Evolutionary conservation across 805 yeast species (phyloP).

Genomic region (Blastobotrys americana): DNA sequence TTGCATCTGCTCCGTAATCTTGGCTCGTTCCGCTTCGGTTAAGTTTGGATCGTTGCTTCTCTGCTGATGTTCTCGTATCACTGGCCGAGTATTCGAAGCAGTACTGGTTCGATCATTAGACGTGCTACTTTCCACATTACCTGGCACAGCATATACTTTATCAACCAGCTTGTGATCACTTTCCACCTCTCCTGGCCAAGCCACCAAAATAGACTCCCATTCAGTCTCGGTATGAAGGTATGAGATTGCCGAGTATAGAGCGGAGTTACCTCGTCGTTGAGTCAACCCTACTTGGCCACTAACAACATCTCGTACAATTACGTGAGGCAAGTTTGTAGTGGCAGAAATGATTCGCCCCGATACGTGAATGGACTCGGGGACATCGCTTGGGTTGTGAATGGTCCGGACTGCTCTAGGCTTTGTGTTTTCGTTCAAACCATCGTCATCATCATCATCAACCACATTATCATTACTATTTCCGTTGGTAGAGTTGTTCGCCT

Average conservation of each 20-base stretch:
- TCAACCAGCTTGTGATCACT: conserved; percentile 10
- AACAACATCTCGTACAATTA: conserved; percentile 38
- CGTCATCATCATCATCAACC: no score
- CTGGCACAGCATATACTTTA: background rate
- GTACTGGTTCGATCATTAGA: background rate
- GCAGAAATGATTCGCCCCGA: conserved; percentile 64
- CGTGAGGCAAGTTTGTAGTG: conserved; percentile 61
- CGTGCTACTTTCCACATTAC: background rate
- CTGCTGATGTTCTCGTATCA: background rate
- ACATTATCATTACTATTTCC: no score
- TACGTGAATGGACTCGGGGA: conserved; percentile 19
- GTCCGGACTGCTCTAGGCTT: background rate
- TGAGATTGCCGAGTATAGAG: conserved; percentile 68
- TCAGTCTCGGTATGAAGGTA: conserved; percentile 56
- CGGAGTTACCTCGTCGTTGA: conserved; percentile 66
- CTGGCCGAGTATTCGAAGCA: background rate
- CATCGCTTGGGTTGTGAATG: conserved; percentile 3
- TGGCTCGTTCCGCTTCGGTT: background rate
- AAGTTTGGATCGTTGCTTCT: background rate
- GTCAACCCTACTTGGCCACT: conserved; percentile 42
- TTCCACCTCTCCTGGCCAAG: conserved; percentile 90
- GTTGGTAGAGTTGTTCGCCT: no score
- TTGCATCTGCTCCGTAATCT: background rate
- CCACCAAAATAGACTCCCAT: conserved; percentile 85
- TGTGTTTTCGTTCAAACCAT: background rate